A percentile compares a stretch with the other conserved stretches of the same genome.
These are phyloP conservation scores for Pycnococcus provasolii DNA, from an alignment of 139 green algal species.

Conservation along the genomic window DNA sequence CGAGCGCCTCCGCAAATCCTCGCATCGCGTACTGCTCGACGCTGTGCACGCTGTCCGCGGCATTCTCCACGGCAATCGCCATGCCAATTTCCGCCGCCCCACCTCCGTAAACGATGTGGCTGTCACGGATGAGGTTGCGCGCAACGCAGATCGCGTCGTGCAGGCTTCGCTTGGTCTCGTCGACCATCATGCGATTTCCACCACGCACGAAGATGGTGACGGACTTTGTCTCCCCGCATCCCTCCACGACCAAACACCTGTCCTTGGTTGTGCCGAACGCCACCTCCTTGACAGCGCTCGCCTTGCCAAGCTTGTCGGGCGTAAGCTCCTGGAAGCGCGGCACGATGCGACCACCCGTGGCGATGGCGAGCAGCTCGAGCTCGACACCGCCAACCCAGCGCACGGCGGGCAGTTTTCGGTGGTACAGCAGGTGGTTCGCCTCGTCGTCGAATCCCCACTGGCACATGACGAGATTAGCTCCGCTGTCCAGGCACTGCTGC, in stretches of 20 bases:
- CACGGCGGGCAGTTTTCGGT: slow-evolving; percentile 78
- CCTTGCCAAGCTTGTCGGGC: slow-evolving; percentile 81
- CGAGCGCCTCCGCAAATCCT: slow-evolving; percentile 86
- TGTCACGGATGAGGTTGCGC: slow-evolving; percentile 93
- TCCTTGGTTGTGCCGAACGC: slow-evolving; percentile 95
- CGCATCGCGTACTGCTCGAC: slow-evolving; percentile 83
- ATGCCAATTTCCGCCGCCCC: slow-evolving; percentile 86
- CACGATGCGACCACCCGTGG: slow-evolving; percentile 90
- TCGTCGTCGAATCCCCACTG: slow-evolving; percentile 99
- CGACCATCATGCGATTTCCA: slow-evolving; percentile 89
- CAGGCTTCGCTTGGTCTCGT: slow-evolving; percentile 86
- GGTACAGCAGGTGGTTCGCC: slow-evolving; percentile 97
- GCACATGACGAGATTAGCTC: slow-evolving; percentile 27
- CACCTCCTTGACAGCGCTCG: slow-evolving; percentile 65
- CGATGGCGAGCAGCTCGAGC: slow-evolving; percentile 96
- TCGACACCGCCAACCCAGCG: slow-evolving; percentile 95
- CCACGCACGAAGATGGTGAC: slow-evolving; percentile 94
- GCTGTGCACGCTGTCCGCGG: slow-evolving; percentile 57
- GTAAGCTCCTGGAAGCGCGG: slow-evolving; percentile 80
- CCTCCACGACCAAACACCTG: slow-evolving; percentile 88
- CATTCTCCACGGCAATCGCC: slow-evolving; percentile 77
- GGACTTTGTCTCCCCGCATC: slow-evolving; percentile 79
- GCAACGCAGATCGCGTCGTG: slow-evolving; percentile 98
- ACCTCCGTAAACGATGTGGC: slow-evolving; percentile 92
- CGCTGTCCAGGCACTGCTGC: slow-evolving; percentile 77